Percentiles rank a stretch among this genome's conserved stretches.
Evolutionary conservation across 345 rosid genomes (phyloP).

Genomic region (Stellera chamaejasme): DNA sequence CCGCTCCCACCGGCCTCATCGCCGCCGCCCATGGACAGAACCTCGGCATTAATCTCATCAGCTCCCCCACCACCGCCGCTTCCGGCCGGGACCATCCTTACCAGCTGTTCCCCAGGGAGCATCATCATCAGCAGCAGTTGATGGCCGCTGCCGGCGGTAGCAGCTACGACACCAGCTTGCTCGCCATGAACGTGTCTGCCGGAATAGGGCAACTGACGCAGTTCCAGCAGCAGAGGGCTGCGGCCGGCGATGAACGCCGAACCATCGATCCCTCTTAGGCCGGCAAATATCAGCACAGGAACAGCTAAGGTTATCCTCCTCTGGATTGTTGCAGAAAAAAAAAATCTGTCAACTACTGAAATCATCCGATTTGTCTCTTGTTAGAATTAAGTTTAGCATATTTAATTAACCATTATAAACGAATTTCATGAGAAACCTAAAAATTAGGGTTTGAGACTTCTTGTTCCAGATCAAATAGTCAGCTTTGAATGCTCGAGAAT

Average conservation of each 20-base stretch:
- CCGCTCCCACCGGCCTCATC: conserved; percentile 49
- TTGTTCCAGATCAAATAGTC: too few relatives aligned
- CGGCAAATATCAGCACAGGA: conserved; percentile 16
- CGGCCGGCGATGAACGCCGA: conserved; percentile 69
- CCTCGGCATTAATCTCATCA: conserved; percentile 55
- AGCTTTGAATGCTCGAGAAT: too few relatives aligned
- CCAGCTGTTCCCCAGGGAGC: conserved; percentile 66
- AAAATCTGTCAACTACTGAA: not conserved
- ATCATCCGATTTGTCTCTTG: not conserved
- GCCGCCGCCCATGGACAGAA: conserved; percentile 51
- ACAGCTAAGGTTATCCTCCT: conserved; percentile 11
- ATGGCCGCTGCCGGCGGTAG: conserved; percentile 45
- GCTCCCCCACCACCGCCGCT: conserved; percentile 24
- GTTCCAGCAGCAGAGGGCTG: conserved; percentile 79
- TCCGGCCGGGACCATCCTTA: conserved; percentile 36
- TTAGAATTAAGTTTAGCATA: not conserved
- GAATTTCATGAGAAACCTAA: not conserved
- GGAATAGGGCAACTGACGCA: conserved; percentile 67
- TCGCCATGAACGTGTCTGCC: conserved; percentile 56
- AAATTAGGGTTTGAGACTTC: not conserved
- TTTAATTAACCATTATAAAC: not conserved
- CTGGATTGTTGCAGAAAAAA: not conserved
- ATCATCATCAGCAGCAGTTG: conserved; percentile 52
- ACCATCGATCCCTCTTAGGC: conserved; percentile 72
- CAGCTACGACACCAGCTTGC: conserved; percentile 53